Evolutionary conservation across 139 green algal species (phyloP), one percentile per base, ranked within the genome.

Genomic region (Ostreobium quekettii): DNA sequence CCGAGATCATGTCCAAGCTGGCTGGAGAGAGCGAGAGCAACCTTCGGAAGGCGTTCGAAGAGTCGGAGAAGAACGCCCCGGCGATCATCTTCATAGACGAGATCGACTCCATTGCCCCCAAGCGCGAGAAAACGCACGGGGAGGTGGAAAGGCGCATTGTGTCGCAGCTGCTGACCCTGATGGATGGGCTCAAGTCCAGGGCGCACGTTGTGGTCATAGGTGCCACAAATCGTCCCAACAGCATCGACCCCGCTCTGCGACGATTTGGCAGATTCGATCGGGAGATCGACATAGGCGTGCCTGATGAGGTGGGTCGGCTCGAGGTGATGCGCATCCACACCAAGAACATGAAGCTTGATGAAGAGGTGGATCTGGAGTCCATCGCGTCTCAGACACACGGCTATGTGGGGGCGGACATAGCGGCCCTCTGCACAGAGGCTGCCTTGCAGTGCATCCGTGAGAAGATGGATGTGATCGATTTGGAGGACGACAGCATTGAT

Each of bases 401-500:
- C 60, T 96, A 90, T 77, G 90, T 83, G 2, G 91, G 88, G 4
- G 90, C 90, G 15, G 91, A 97, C 72, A 75, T 97, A 71, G 78
- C 79, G 8, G 85, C 85, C 0, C 64, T 93, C 26, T 87, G 78
- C 42, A 72, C 84, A 28, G 85, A 94, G 73, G 87, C 90, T 0
- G 83, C 88, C 11, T 86, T 96, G 85, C 60, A 67, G 77, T 97
- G 91, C 78, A 99, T 99, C 78, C 87, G 90, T 46, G 94, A 99
- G 85, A 99, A 99, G 89, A 99, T 99, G 95, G 95, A 99, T 71
- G 89, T 99, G 24, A 99, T 99, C 61, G 95, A 99, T 82, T 83
- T 99, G 62, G 95, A 99, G 77, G 95, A 99, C 73, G 95, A 99
- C 26, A 82, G 85, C 36, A 99, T 99, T 64, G 94, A 99, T 71